Base-by-base conservation (phyloP, 1,284 basidiomycete species). In the Leccinum griseonigrum region DNA sequence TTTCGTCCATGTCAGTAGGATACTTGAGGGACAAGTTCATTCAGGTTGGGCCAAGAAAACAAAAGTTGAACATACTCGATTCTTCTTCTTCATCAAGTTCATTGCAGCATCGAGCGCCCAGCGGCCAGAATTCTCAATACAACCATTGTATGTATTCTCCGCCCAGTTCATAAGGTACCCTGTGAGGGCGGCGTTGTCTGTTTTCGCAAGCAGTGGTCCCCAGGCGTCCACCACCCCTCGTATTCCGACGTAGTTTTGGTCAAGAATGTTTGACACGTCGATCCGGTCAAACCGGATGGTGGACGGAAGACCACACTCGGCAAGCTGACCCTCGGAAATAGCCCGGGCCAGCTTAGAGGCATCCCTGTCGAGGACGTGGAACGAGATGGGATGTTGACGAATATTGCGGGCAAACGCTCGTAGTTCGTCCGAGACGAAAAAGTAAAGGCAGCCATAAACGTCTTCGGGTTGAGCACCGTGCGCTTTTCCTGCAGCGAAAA, bases 141-240 rank as follows among this genome's bases (percentile, higher is more conserved):
- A 32, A 10, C 54, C 64, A 10, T 43, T 43, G 28, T 67, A 57
- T 13, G 67, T 56, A 40, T 68, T 66, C 16, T 58, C 62, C 28
- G 67, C 60, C 80, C 81, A 82, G 58, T 82, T 82, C 79, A 81
- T 78, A 57, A 78, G 80, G 56, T 79, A 78, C n/a, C 77, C 79
- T 7, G 79, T 62, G 9, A 82, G 66, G 1, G 77, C 63, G 1
- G 77, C 72, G 51, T 67, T 36, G 26, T 56, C 54, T 11, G 65
- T 70, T 2, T 64, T 63, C 18, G 63, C 64, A 18, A 83, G 71
- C 4, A 79, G 61, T 14, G 76, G 74, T 0, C 68, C 71, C 80
- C 81, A 83, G 2, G 63, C 43, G 3, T 61, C 60, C 73, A 3
- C n/a, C n/a, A n/a, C n/a, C n/a, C 54, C 54, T 31, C 56, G 54